A percentile compares a stretch with the other conserved stretches of the same genome.
Evolutionary conservation across 108 stramenopile genomes (phyloP).

Genomic region (Stephanodiscus triporus): DNA sequence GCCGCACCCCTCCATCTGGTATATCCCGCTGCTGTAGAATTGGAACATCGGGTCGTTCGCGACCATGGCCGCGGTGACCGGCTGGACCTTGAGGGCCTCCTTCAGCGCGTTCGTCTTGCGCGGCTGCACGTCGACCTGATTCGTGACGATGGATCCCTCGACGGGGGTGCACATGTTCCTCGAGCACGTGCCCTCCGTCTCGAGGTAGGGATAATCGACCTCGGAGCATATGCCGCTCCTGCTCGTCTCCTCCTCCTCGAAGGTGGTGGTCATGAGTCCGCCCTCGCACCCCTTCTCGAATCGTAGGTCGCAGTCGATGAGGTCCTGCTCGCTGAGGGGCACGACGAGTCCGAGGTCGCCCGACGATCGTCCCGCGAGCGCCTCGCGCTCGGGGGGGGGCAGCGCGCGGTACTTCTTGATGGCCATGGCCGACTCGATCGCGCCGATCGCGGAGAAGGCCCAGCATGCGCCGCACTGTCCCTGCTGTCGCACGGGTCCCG

Average conservation of each 20-base stretch:
- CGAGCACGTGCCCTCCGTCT: constrained; percentile 62
- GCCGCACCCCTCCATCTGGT: constrained; percentile 75
- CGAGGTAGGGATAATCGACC: constrained; percentile 90
- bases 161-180: constrained; percentile 74
- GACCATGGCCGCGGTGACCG: constrained; percentile 83
- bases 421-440: constrained; percentile 91
- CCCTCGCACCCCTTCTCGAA: constrained; percentile 91
- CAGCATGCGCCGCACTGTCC: constrained; percentile 91
- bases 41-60: constrained; percentile 87
- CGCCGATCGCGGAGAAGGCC: constrained; percentile 96
- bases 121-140: constrained; percentile 82
- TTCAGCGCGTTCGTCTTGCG: constrained; percentile 73
- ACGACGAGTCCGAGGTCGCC: constrained; percentile 70
- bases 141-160: constrained; percentile 67
- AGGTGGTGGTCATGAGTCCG: constrained; percentile 94
- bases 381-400: constrained; percentile 10
- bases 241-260: constrained; percentile 88
- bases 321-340: constrained; percentile 91
- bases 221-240: constrained; percentile 87
- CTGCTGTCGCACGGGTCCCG: constrained; percentile 94
- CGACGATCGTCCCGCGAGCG: too few relatives aligned
- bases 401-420: constrained; percentile 54
- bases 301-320: constrained; percentile 91
- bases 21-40: constrained; percentile 95
- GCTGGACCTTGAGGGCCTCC: constrained; percentile 75